These are phyloP conservation scores for Blastobotrys capitulatus DNA, from an alignment of 1,139 yeast species.

Conservation along the genomic window DNA sequence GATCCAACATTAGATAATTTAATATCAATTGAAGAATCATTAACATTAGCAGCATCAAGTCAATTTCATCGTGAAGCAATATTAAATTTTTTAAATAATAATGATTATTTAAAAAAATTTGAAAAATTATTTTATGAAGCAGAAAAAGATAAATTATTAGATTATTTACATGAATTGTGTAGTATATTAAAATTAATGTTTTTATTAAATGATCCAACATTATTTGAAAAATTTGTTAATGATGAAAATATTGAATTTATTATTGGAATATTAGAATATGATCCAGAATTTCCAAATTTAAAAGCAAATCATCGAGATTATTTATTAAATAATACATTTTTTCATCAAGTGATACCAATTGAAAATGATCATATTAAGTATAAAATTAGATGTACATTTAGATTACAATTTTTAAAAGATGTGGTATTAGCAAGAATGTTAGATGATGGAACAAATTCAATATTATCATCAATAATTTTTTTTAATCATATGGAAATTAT, in stretches of 20 bases:
- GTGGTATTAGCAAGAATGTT: conserved; percentile 74
- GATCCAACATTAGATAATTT: conserved; percentile 40
- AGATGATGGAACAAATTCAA: conserved; percentile 71
- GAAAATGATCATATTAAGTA: conserved; percentile 44
- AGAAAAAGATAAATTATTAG: conserved; percentile 47
- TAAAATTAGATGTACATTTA: conserved; percentile 67
- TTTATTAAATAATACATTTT: conserved; percentile 50
- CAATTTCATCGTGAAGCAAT: conserved; percentile 33
- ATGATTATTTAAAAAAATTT: conserved; percentile 49
- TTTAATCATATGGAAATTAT: conserved; percentile 67
- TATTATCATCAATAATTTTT: conserved; percentile 61
- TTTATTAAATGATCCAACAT: conserved; percentile 61
- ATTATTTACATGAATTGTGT: conserved; percentile 58
- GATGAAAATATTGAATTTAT: conserved; percentile 59
- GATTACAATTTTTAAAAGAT: conserved; percentile 76
- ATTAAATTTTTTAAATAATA: conserved; percentile 26
- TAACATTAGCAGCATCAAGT: conserved; percentile 11
- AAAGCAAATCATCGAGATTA: conserved; percentile 77
- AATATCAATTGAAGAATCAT: conserved; percentile 45
- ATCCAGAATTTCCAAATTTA: conserved; percentile 70
- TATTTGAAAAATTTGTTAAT: conserved; percentile 61
- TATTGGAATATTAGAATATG: conserved; percentile 81
- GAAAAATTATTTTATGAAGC: conserved; percentile 48
- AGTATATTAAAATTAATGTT: conserved; percentile 62
- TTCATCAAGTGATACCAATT: conserved; percentile 69